Percentiles rank a stretch among this genome's conserved stretches.
phyloP scores from a whole-genome alignment of 441 rosid genomes.

The Gossypium gossypioides region DNA sequence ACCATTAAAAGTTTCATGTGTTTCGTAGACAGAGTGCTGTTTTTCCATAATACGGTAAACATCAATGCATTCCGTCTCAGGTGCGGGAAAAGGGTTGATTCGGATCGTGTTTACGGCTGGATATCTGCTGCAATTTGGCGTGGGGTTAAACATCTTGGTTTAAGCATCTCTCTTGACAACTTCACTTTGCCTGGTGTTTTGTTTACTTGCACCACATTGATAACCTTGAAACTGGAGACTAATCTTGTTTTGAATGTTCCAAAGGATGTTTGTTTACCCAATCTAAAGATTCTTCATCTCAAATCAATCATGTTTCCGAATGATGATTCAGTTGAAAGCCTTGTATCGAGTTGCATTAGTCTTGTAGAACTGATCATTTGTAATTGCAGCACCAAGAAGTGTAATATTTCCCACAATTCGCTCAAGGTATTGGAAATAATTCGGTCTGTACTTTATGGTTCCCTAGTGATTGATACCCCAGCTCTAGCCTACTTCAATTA shows the following conservation, averaged over 20 bases:
- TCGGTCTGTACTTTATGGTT: too few relatives aligned
- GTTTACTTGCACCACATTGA: background rate
- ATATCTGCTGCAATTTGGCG: background rate
- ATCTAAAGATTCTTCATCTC: background rate
- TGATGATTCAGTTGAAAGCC: too few relatives aligned
- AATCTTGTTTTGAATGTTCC: background rate
- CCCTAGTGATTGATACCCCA: too few relatives aligned
- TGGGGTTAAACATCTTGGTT: background rate
- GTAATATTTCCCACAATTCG: too few relatives aligned
- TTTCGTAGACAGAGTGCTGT: background rate
- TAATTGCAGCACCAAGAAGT: too few relatives aligned
- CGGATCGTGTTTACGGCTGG: background rate
- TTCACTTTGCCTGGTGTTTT: background rate
- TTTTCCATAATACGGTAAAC: background rate
- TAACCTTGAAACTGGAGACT: background rate
- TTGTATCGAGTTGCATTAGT: too few relatives aligned
- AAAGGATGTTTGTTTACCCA: background rate
- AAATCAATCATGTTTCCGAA: background rate
- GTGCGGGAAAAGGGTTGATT: background rate
- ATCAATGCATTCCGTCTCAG: background rate
- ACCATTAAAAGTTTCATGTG: background rate
- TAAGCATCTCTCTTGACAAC: background rate
- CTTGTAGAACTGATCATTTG: too few relatives aligned
- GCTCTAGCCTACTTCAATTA: too few relatives aligned
- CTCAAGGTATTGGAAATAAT: too few relatives aligned